A percentile compares a stretch with the other conserved stretches of the same genome.
phyloP scores from a whole-genome alignment of 2,329 filamentous ascomycete genomes.

The Trichophyton mentagrophytes region DNA sequence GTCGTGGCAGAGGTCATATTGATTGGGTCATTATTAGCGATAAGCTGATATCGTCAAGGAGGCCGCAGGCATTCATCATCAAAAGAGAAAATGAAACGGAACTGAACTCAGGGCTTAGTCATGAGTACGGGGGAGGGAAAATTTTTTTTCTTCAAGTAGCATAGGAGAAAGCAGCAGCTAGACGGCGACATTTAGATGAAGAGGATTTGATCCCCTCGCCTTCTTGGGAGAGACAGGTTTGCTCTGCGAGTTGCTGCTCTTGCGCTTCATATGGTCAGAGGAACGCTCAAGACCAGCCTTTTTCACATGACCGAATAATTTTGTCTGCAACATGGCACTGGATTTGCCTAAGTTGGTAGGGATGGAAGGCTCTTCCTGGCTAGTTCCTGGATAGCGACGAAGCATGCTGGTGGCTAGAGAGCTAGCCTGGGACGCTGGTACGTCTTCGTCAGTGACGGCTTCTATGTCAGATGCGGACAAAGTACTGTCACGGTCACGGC shows the following conservation, averaged over 20 bases:
- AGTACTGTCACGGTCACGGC: conserved; percentile 70
- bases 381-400: conserved; percentile 40
- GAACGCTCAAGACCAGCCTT: conserved; percentile 38
- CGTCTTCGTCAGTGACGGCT: conserved; percentile 48
- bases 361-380: conserved; percentile 25
- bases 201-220: conserved; percentile 35
- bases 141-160: neutral
- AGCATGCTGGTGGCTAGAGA: conserved; percentile 65
- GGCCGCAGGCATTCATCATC: neutral
- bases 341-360: conserved; percentile 29
- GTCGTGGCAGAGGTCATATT: neutral
- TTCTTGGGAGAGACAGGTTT: conserved; percentile 36
- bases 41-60: neutral
- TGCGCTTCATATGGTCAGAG: conserved; percentile 25
- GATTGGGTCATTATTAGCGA: neutral
- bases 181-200: conserved; percentile 42
- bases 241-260: conserved; percentile 26
- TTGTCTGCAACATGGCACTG: conserved; percentile 45
- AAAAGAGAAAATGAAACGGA: neutral
- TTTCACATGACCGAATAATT: conserved; percentile 49
- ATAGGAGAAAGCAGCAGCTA: neutral
- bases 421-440: conserved; percentile 64
- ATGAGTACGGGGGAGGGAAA: neutral
- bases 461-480: conserved; percentile 55
- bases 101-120: neutral